A percentile compares a stretch with the other conserved stretches of the same genome.
Conservation (phyloP, 75 land plant species). For the Sequoiadendron giganteum region DNA sequence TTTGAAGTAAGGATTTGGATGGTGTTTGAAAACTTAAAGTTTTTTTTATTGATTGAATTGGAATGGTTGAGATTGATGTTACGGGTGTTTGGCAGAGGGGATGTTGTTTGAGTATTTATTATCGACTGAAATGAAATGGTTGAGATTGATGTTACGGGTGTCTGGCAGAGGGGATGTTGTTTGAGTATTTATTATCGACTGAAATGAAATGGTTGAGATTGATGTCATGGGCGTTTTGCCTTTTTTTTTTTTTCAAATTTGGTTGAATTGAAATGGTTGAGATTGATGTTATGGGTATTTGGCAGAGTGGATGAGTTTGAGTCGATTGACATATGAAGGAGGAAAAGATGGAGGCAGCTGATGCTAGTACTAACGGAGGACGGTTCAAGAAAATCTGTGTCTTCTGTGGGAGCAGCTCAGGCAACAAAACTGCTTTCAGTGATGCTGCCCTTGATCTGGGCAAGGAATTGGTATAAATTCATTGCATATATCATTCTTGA, state of each 20-base stretch:
- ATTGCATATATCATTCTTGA: constrained; percentile 4
- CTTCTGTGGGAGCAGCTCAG: constrained; percentile 85
- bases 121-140: not conserved
- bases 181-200: not conserved
- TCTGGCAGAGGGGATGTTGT: not conserved
- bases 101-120: not conserved
- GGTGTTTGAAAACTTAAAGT: not conserved
- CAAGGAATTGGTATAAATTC: constrained; percentile 42
- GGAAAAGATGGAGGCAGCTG: constrained; percentile 5
- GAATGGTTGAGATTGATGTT: not conserved
- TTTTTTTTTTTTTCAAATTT: not conserved
- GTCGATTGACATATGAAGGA: constrained; percentile 7
- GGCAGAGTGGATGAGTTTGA: not conserved
- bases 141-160: not conserved
- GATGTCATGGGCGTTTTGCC: not conserved
- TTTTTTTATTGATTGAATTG: not conserved
- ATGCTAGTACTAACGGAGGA: not conserved
- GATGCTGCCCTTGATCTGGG: constrained; percentile 71
- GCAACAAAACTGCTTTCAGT: constrained; percentile 59
- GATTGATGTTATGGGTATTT: not conserved
- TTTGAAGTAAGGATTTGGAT: not conserved
- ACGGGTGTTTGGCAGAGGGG: not conserved
- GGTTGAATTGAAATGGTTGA: not conserved
- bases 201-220: not conserved
- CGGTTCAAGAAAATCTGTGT: constrained; percentile 71